Conservation (phyloP, 805 yeast genomes). For the Starmerella bombi region DNA sequence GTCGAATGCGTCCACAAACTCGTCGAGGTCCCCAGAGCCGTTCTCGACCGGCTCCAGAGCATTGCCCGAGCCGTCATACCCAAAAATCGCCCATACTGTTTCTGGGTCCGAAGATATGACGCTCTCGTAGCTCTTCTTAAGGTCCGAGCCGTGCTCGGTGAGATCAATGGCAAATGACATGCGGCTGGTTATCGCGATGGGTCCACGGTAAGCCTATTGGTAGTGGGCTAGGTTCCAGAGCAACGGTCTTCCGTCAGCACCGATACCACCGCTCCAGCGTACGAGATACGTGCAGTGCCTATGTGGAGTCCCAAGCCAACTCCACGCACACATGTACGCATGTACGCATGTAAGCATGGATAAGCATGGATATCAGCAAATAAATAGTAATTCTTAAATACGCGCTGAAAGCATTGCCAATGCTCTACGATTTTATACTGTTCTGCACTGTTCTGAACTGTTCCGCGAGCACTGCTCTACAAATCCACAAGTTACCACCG, state of each 20-base stretch:
- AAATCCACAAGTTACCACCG: too few species aligned
- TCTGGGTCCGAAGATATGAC: conserved; percentile 66
- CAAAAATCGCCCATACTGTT: conserved; percentile 64
- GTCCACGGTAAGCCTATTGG: not conserved
- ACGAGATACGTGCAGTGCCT: not conserved
- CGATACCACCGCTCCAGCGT: not conserved
- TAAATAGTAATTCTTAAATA: too few species aligned
- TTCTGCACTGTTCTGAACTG: too few species aligned
- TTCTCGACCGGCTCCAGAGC: conserved; percentile 31
- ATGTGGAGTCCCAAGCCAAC: too few species aligned
- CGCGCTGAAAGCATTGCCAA: too few species aligned
- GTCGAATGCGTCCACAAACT: conserved; percentile 67
- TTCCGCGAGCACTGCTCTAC: too few species aligned
- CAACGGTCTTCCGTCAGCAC: too few species aligned
- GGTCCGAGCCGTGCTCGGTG: conserved; percentile 58
- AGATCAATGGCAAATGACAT: conserved; percentile 36
- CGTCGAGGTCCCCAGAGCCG: conserved; percentile 58
- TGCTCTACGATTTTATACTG: too few species aligned
- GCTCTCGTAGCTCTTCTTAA: conserved; percentile 60
- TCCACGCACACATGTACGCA: too few species aligned
- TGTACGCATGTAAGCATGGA: too few species aligned
- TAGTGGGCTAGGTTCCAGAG: conserved; percentile 2
- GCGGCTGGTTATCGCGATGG: conserved; percentile 1
- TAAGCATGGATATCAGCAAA: too few species aligned
- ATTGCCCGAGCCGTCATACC: conserved; percentile 47